phyloP scores from a whole-genome alignment of 768 basidiomycete species.

The Gymnopilus dilepis region DNA sequence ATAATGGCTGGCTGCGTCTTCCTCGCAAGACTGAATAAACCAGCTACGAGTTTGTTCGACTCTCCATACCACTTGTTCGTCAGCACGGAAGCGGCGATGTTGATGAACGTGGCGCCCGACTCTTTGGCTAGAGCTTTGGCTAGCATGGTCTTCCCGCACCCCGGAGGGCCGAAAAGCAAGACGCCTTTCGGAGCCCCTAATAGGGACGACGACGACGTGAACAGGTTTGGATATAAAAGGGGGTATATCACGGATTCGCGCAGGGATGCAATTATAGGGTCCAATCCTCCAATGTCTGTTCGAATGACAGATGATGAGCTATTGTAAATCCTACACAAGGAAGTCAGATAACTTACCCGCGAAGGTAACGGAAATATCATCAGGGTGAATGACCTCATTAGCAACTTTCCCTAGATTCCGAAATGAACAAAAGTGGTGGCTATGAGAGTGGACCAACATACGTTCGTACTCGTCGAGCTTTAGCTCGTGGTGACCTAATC shows the following conservation, averaged over 20 bases:
- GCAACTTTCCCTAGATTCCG: conserved; percentile 75
- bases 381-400: conserved; percentile 90
- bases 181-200: conserved; percentile 95
- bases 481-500: conserved; percentile 71
- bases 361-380: conserved; percentile 82
- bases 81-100: conserved; percentile 51
- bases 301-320: conserved; percentile 21
- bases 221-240: conserved; percentile 87
- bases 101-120: conserved; percentile 94
- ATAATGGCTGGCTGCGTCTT: conserved; percentile 96
- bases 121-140: conserved; percentile 98
- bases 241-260: conserved; percentile 97
- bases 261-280: conserved; percentile 85
- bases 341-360: conserved; percentile 52
- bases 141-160: conserved; percentile 99
- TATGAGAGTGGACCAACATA: conserved; percentile 40
- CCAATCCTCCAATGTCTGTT: conserved; percentile 90
- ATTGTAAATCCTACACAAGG: background rate
- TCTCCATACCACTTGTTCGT: conserved; percentile 58
- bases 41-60: conserved; percentile 92
- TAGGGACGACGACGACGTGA: conserved; percentile 79
- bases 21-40: conserved; percentile 89
- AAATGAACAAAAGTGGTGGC: background rate
- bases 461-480: conserved; percentile 92
- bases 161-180: conserved; percentile 93